Conservation (phyloP, 2,329 filamentous ascomycete species). For the Arthroderma sp. region DNA sequence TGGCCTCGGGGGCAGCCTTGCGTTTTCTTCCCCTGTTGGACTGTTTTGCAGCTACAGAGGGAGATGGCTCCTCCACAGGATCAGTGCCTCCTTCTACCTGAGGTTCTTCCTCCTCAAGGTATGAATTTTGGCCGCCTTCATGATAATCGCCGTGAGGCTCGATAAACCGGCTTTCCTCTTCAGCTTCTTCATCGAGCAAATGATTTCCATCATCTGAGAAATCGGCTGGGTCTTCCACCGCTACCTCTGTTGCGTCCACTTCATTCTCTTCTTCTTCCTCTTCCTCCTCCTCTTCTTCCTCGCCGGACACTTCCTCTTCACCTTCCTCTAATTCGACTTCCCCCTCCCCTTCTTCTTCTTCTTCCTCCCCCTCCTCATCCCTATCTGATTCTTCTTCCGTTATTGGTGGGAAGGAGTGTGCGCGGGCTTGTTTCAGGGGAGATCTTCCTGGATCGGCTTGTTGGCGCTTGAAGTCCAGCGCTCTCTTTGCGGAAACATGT, state of each 20-base stretch:
- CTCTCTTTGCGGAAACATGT: conserved; percentile 14
- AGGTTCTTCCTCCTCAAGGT: conserved; percentile 8
- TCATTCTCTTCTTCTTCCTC: conserved; percentile 2
- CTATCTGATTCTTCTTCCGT: conserved; percentile 11
- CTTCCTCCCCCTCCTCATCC: not conserved
- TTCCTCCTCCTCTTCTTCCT: conserved; percentile 12
- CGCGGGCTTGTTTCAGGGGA: conserved; percentile 23
- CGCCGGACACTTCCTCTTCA: conserved; percentile 11
- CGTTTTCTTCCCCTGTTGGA: conserved; percentile 8
- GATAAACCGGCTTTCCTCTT: conserved; percentile 20
- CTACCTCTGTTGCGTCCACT: conserved; percentile 8
- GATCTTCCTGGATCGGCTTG: conserved; percentile 17
- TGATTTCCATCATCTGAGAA: conserved; percentile 26
- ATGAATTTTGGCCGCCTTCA: conserved; percentile 12
- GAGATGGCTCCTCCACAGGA: conserved; percentile 5
- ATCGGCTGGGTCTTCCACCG: conserved; percentile 15
- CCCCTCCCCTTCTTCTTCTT: not conserved
- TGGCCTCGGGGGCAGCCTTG: conserved; percentile 6
- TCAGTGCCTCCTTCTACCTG: conserved; percentile 10
- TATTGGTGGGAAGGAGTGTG: conserved; percentile 20
- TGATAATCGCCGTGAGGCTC: conserved; percentile 16
- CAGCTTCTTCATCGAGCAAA: conserved; percentile 15
- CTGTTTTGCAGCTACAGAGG: conserved; percentile 4
- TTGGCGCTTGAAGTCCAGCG: conserved; percentile 11
- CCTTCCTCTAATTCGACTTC: not conserved